Evolutionary conservation across 768 basidiomycete genomes (phyloP), one percentile per base, ranked within the genome.

Genomic region (Gyrodon lividus): DNA sequence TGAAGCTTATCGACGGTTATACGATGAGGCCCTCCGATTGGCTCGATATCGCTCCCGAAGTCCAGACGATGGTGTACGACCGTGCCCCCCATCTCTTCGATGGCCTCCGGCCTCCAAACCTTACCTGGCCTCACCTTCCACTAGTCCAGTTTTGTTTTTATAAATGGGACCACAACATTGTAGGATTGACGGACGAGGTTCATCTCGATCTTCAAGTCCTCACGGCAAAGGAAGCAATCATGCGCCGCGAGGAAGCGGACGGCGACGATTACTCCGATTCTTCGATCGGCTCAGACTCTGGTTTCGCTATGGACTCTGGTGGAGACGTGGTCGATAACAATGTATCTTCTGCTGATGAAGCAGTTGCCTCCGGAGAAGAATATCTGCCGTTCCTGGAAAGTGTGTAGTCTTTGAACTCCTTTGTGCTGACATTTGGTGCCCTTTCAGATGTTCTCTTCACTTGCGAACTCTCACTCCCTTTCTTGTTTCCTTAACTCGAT

Each of bases 151-250:
- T 69, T 6, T 4, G 16, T 6, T 58, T 57, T 48, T 57, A 58
- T 55, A 54, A 51, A 37, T 67, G 59, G 57, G 65, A 67, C 41
- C 5, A 14, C 8, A 42, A 45, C 22, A 34, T 67, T 4, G 5
- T 67, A 2, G 48, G 54, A 4, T 37, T 62, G 28, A 54, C 50
- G 17, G 50, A 66, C 16, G 48, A 28, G 34, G 31, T 50, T 22
- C 20, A 47, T 23, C 9, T 26, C 28, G 23, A 39, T 12, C 34
- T 37, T 10, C 5, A 19, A 9, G 0, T 22, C 8, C 22, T 14
- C 12, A 16, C 46, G 20, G 34, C 23, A 2, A 14, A 17, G 10
- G 24, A 7, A 35, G 12, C 14, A 1, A 37, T 17, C 24, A 20
- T n/a, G 40, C 23, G 5, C 12, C 16, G 17, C 35, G 46, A 17